Conservation (phyloP, 768 basidiomycete genomes). For the Mycena chlorophos region DNA sequence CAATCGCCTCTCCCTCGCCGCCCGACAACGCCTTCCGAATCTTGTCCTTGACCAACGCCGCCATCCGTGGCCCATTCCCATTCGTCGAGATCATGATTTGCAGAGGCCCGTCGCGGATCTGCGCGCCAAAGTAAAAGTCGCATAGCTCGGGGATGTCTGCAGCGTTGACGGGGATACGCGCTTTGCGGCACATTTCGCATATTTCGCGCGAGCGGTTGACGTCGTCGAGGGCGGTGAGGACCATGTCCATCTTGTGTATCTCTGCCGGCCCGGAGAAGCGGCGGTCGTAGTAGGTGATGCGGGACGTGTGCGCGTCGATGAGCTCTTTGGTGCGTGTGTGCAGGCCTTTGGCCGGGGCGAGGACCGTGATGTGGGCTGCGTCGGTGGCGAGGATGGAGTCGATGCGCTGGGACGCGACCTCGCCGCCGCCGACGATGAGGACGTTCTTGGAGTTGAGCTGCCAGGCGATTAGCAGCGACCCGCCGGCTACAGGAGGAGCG, state of each 20-base stretch:
- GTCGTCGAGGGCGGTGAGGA: constrained; percentile 92
- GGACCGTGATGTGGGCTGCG: constrained; percentile 72
- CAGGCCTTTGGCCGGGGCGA: constrained; percentile 71
- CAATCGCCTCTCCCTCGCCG: constrained; percentile 74
- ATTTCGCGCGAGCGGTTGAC: constrained; percentile 71
- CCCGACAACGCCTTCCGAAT: constrained; percentile 71
- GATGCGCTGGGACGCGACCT: constrained; percentile 86
- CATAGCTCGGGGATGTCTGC: constrained; percentile 95
- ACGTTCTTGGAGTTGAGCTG: constrained; percentile 83
- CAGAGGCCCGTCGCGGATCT: constrained; percentile 85
- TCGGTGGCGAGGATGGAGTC: constrained; percentile 82
- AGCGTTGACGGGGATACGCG: constrained; percentile 86
- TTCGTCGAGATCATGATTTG: constrained; percentile 97
- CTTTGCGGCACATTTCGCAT: constrained; percentile 62
- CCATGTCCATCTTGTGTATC: constrained; percentile 74
- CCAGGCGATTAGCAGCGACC: constrained; percentile 90
- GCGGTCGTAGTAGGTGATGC: constrained; percentile 73
- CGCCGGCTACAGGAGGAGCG: constrained; percentile 45
- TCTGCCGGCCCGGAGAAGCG: constrained; percentile 65
- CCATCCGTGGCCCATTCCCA: constrained; percentile 89
- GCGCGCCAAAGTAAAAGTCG: constrained; percentile 98
- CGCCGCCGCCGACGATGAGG: constrained; percentile 92
- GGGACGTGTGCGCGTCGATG: constrained; percentile 47
- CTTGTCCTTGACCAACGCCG: constrained; percentile 72
- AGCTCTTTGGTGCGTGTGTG: constrained; percentile 56